phyloP scores from a whole-genome alignment of 345 rosid genomes.

The Salix viminalis region DNA sequence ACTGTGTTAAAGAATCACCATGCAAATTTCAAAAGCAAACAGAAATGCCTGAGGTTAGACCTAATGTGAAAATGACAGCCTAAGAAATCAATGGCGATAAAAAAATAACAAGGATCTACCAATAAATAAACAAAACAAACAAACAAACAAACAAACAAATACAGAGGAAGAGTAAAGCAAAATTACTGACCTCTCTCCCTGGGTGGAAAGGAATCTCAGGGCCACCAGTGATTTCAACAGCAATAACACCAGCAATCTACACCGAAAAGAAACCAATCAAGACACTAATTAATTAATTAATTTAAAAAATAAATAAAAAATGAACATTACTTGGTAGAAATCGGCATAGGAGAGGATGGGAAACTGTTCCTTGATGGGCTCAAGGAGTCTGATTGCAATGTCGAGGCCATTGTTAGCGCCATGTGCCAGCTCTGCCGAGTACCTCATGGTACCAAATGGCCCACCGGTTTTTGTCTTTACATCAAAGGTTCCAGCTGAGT shows the following conservation, averaged over 20 bases:
- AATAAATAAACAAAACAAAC: background rate
- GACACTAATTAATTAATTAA: background rate
- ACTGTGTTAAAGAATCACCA: too few relatives aligned
- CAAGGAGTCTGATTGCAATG: conserved; percentile 74
- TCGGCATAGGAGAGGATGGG: conserved; percentile 65
- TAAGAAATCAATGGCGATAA: too few relatives aligned
- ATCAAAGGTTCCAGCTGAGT: conserved; percentile 93
- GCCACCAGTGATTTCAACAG: conserved; percentile 92
- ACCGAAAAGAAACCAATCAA: background rate
- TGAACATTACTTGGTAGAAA: conserved; percentile 58
- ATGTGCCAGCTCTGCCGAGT: conserved; percentile 63
- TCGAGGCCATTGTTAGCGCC: conserved; percentile 84
- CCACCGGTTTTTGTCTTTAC: conserved; percentile 81
- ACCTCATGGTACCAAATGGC: conserved; percentile 86
- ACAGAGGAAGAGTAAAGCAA: background rate
- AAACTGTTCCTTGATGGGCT: conserved; percentile 82
- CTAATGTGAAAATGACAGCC: too few relatives aligned
- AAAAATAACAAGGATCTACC: too few relatives aligned
- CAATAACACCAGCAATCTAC: conserved; percentile 93
- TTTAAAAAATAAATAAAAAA: background rate
- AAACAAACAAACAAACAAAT: background rate
- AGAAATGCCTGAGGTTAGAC: too few relatives aligned
- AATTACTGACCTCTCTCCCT: conserved; percentile 68
- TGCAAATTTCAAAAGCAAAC: too few relatives aligned
- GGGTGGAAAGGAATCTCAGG: conserved; percentile 96